Percentiles rank a stretch among this genome's conserved stretches.
These are phyloP conservation scores for Sequoia sempervirens DNA, from an alignment of 75 land plant genomes.

Conservation along the genomic window DNA sequence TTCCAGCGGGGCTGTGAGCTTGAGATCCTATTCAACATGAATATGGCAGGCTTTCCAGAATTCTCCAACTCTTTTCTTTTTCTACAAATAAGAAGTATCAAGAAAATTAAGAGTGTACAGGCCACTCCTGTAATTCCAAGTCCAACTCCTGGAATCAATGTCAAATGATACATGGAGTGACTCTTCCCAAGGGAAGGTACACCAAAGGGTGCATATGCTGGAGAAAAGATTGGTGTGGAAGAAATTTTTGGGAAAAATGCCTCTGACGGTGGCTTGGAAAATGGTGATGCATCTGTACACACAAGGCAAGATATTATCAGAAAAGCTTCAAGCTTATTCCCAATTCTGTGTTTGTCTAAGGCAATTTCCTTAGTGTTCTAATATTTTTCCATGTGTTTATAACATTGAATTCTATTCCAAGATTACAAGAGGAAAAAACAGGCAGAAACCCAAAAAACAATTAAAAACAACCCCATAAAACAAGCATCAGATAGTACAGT, in stretches of 20 bases:
- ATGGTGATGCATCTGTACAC: background rate
- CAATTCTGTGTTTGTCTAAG: background rate
- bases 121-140: conserved; percentile 53
- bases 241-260: background rate
- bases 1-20: conserved; percentile 17
- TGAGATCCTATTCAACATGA: conserved; percentile 14
- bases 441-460: background rate
- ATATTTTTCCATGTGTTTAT: background rate
- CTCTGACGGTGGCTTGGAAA: conserved; percentile 4
- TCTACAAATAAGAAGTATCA: conserved; percentile 53
- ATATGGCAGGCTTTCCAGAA: conserved; percentile 9
- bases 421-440: background rate
- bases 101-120: conserved; percentile 27
- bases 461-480: background rate
- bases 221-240: conserved; percentile 2
- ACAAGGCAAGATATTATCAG: background rate
- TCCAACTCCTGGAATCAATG: conserved; percentile 48
- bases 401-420: background rate
- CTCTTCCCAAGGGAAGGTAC: conserved; percentile 6
- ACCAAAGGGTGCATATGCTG: background rate
- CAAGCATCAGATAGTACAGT: background rate
- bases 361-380: background rate
- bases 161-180: conserved; percentile 41
- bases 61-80: conserved; percentile 44
- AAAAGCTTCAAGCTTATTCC: background rate